Evolutionary conservation across 192 early-diverging fungal genomes (phyloP).

Genomic region (Entrophospora sp.): DNA sequence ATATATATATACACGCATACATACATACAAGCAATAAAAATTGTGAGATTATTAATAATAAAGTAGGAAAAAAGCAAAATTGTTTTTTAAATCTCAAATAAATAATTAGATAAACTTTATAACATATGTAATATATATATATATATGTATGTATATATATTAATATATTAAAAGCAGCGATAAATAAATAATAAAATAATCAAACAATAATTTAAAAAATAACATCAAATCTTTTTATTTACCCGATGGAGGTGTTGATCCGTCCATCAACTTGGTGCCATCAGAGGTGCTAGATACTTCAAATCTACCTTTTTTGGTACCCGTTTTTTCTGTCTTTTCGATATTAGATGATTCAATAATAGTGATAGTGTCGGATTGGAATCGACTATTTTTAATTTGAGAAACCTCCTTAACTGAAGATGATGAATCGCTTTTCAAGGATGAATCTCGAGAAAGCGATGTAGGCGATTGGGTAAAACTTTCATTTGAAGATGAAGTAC

Average conservation of each 20-base stretch:
- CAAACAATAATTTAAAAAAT: background rate
- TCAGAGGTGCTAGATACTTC: too few relatives aligned
- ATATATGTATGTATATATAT: background rate
- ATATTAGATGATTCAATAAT: background rate
- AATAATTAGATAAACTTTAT: too few relatives aligned
- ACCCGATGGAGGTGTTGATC: slow-evolving; percentile 5
- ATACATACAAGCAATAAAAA: background rate
- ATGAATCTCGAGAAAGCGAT: too few relatives aligned
- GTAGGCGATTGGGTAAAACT: too few relatives aligned
- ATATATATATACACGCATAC: background rate
- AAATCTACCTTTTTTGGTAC: slow-evolving; percentile 21
- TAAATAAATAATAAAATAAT: background rate
- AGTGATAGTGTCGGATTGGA: background rate
- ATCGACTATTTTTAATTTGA: background rate
- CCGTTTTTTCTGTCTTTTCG: slow-evolving; percentile 1
- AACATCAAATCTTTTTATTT: background rate
- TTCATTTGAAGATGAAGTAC: too few relatives aligned
- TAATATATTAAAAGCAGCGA: background rate
- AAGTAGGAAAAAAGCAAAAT: too few relatives aligned
- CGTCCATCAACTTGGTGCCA: too few relatives aligned
- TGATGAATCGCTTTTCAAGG: too few relatives aligned
- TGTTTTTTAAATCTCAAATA: too few relatives aligned
- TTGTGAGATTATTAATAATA: background rate
- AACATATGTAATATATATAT: too few relatives aligned
- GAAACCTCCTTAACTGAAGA: too few relatives aligned